Evolutionary conservation across 306 rosid genomes (phyloP), one percentile per base, ranked within the genome.

Genomic region (Glycyrrhiza uralensis): DNA sequence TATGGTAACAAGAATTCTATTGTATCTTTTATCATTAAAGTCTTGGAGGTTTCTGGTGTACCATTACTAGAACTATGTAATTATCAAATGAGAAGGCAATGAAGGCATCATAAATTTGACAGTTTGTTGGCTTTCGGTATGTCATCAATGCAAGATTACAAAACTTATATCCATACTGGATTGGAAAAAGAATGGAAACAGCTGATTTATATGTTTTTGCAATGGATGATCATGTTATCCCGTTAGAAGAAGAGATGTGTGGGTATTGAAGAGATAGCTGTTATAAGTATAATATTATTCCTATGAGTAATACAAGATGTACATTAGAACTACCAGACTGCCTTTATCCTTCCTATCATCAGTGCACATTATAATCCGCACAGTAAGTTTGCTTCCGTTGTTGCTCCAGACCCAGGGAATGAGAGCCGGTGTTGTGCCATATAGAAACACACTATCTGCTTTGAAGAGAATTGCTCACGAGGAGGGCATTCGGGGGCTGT

Each of bases 401-500:
- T 18, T 50, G 65, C 49, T 79, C 69, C 81, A 88, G 96, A 91
- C 97, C n/a, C 97, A 89, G 69, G 96, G 96, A 83, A 85, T 89
- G 81, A 87, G 92, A 71, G 56, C 88, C 19, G 91, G 92, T 46
- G 84, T 85, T 59, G 86, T 88, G 32, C 97, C 93, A 15, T 91
- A 91, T 59, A 84, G 85, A 76, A 76, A 66, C 70, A 91, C 92
- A 0, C 75, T 91, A 56, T 91, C 92, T 74, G 97, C 97, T 38
- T 81, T 91, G 85, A 85, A 83, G 32, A 91, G 96, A 89, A 91
- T 91, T 85, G 89, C 96, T 54, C 89, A 66, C 18, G 91, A 87
- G 83, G 97, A 91, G 80, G 97, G 97, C 78, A 91, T 91, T 54
- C 91, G 96, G 69, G 97, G 96, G 14, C 76, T 91, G 79, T 91